Conservation (phyloP, 2,329 filamentous ascomycete genomes). For the Nectriaceae sp. region DNA sequence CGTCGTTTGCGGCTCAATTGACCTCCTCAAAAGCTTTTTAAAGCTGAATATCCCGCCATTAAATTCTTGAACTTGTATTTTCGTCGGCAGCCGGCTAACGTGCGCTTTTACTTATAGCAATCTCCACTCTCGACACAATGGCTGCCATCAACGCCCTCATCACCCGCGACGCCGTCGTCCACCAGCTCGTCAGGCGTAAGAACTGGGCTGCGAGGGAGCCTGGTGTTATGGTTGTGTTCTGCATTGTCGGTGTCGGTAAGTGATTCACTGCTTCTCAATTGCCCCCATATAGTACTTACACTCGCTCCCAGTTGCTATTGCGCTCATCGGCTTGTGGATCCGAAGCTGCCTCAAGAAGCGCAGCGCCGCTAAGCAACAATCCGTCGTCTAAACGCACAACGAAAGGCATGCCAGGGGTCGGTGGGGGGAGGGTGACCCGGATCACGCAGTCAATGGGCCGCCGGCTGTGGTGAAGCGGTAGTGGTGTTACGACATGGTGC, state of each 20-base stretch:
- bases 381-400: constrained; percentile 16
- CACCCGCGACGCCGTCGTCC: constrained; percentile 38
- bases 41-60: constrained; percentile 8
- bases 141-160: constrained; percentile 42
- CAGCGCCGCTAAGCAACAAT: constrained; percentile 36
- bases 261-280: neutral
- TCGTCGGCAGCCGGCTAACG: neutral
- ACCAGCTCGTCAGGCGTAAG: constrained; percentile 43
- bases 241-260: constrained; percentile 44
- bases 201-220: constrained; percentile 42
- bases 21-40: constrained; percentile 4
- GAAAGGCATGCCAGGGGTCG: neutral
- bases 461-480: neutral
- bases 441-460: constrained; percentile 17
- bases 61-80: neutral
- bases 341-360: constrained; percentile 34
- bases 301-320: constrained; percentile 32
- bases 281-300: constrained; percentile 19
- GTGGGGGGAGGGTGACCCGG: constrained; percentile 24
- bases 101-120: constrained; percentile 18
- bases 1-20: constrained; percentile 9
- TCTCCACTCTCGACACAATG: constrained; percentile 39
- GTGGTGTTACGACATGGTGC: constrained; percentile 5
- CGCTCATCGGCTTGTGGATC: constrained; percentile 33
- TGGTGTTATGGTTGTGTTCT: constrained; percentile 46